Evolutionary conservation across 257 asterid genomes (phyloP).

Genomic region (Solanum paucissectum): DNA sequence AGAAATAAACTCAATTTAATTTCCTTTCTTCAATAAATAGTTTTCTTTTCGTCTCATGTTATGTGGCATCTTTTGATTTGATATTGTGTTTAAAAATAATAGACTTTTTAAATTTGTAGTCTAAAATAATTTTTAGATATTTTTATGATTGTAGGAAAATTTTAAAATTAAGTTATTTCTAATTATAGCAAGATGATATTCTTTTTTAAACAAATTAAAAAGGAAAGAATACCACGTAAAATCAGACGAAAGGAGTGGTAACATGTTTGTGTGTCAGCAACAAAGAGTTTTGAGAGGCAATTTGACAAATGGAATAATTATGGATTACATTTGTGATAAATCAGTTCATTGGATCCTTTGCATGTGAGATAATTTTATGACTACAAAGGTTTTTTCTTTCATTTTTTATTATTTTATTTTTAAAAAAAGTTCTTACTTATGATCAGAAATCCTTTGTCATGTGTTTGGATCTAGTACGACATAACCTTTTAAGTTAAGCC

Average conservation of each 20-base stretch:
- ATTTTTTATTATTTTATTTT: neutral
- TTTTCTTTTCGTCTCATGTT: neutral
- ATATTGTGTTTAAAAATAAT: neutral
- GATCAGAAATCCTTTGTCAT: neutral
- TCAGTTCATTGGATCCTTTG: slow-evolving; percentile 49
- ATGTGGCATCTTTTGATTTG: neutral
- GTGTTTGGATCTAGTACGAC: neutral
- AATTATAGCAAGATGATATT: too few relatives aligned
- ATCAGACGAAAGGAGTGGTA: neutral
- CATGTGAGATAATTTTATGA: slow-evolving; percentile 36
- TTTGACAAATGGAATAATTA: slow-evolving; percentile 3
- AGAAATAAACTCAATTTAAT: neutral
- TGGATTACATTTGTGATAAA: slow-evolving; percentile 17
- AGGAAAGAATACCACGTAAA: too few relatives aligned
- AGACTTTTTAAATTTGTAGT: too few relatives aligned
- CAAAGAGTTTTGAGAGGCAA: neutral
- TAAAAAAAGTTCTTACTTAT: neutral
- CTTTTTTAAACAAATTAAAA: too few relatives aligned
- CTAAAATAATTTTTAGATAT: too few relatives aligned
- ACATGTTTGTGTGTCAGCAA: neutral
- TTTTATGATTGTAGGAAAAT: rapidly evolving
- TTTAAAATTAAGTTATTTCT: too few relatives aligned
- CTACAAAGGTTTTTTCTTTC: neutral
- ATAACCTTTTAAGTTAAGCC: neutral
- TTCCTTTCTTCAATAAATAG: neutral